Evolutionary conservation across 2,329 filamentous ascomycete species (phyloP), one percentile per base, ranked within the genome.

Genomic region (Exophiala calicioides): DNA sequence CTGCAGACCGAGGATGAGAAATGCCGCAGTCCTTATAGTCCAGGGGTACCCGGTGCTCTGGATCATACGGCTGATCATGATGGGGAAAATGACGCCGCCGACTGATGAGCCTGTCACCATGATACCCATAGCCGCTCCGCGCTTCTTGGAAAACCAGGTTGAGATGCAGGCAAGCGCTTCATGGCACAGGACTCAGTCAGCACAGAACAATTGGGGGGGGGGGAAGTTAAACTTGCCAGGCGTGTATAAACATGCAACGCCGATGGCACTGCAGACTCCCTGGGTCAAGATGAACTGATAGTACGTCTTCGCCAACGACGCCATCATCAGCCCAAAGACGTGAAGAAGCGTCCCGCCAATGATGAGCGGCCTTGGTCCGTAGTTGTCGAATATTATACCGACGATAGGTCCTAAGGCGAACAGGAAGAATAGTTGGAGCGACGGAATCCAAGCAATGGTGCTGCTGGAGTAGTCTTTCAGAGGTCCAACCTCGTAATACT

Each of bases 351-450:
- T 29, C 8, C 26, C 26, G 26, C n/a, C n/a, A n/a, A n/a, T n/a
- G n/a, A n/a, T n/a, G n/a, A n/a, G n/a, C n/a, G n/a, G n/a, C 50
- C 58, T 76, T 47, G 69, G 68, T 12, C 66, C 62, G 4, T 72
- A 73, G 1, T 62, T 63, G 52, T 96, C 90, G 61, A 95, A 95
- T 16, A 95, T 71, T 0, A 90, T 90, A 0, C 90, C 90, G 36
- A 93, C 82, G 57, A 93, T 88, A 24, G 95, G 77, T 20, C 90
- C 89, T 39, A 88, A 83, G 60, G 90, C 86, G 67, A 95, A 93
- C 45, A 84, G 79, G 16, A 95, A 71, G 59, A 93, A 93, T 5
- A 86, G 80, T 62, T 90, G 93, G 34, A 94, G 69, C 43, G 85
- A 85, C 60, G 93, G 91, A 52, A 95, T 88, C 89, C 90, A 95